phyloP scores from a whole-genome alignment of 306 rosid genomes.

The Morella rubra region DNA sequence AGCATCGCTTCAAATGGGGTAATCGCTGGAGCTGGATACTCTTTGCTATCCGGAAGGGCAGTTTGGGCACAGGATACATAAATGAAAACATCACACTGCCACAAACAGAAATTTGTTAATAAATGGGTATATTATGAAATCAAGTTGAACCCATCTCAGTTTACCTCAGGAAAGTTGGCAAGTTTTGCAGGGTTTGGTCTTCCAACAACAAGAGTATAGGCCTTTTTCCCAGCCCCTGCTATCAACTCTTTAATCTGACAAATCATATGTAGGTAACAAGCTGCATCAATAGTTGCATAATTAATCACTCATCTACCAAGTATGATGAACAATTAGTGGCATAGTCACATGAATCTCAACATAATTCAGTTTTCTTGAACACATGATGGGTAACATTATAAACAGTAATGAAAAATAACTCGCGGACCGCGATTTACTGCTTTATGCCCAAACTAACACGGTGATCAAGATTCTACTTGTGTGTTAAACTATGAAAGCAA shows the following conservation, averaged over 20 bases:
- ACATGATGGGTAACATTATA: not conserved
- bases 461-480: not conserved
- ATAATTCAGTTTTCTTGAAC: not conserved
- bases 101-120: conserved; percentile 23
- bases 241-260: conserved; percentile 83
- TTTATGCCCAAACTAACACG: not conserved
- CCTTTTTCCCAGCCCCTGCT: conserved; percentile 75
- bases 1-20: conserved; percentile 88
- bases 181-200: conserved; percentile 96
- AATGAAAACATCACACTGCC: conserved; percentile 87
- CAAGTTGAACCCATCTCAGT: conserved; percentile 5
- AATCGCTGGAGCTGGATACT: conserved; percentile 85
- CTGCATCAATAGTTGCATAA: conserved; percentile 42
- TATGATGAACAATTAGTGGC: not conserved
- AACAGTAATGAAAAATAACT: not conserved
- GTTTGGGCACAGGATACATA: conserved; percentile 92
- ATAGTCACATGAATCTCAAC: not conserved
- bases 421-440: not conserved
- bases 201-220: conserved; percentile 84
- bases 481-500: not conserved
- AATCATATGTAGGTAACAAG: conserved; percentile 80
- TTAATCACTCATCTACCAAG: not conserved
- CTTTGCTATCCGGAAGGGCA: conserved; percentile 90
- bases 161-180: conserved; percentile 97
- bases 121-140: conserved; percentile 6